Conservation (phyloP, 2,329 filamentous ascomycete species). For the Microsporum ferrugineum region DNA sequence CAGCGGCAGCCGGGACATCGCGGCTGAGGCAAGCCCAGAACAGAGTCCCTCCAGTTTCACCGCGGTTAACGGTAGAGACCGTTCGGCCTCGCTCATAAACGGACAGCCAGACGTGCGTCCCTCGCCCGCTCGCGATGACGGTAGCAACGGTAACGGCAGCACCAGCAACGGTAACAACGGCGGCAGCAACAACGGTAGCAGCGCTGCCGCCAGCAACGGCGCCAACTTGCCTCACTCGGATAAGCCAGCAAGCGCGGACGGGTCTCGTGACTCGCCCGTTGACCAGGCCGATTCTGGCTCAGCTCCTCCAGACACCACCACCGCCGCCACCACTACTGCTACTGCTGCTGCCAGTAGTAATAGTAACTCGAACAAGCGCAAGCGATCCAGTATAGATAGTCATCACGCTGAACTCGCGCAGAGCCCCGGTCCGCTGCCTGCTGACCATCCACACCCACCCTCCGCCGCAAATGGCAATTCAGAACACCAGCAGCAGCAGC, state of each 20-base stretch:
- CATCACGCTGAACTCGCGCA: slow-evolving; percentile 26
- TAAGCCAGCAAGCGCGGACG: neutral
- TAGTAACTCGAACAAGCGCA: slow-evolving; percentile 38
- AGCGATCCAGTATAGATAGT: slow-evolving; percentile 56
- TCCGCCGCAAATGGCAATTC: slow-evolving; percentile 12
- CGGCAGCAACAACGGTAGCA: neutral
- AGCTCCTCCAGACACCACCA: neutral
- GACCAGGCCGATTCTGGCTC: neutral
- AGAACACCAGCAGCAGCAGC: neutral
- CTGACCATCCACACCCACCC: slow-evolving; percentile 22
- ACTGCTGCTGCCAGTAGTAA: neutral
- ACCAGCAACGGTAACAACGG: neutral
- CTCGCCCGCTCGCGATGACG: neutral
- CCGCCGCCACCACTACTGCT: neutral
- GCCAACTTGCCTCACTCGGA: neutral
- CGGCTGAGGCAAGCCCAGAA: slow-evolving; percentile 24
- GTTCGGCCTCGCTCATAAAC: slow-evolving; percentile 10
- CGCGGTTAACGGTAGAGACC: slow-evolving; percentile 35
- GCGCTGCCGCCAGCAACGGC: slow-evolving; percentile 1
- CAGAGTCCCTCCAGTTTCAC: slow-evolving; percentile 37
- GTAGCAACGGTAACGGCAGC: neutral
- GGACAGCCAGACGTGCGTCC: slow-evolving; percentile 13
- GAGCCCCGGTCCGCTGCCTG: slow-evolving; percentile 30
- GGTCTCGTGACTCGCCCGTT: neutral
- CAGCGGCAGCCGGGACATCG: slow-evolving; percentile 20